phyloP scores from a whole-genome alignment of 176 grass and related monocot species.

The Zizania latifolia region DNA sequence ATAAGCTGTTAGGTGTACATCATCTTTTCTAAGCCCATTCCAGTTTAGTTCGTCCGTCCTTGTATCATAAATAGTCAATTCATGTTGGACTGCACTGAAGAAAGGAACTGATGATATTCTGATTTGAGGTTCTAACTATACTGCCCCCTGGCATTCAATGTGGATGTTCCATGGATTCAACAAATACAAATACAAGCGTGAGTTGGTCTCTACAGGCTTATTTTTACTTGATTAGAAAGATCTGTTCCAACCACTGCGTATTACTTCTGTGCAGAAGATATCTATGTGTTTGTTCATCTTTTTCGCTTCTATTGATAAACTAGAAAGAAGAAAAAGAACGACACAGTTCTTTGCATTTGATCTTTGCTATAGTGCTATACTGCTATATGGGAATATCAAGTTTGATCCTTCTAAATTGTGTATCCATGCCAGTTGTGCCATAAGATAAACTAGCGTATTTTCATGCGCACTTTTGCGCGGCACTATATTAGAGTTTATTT shows the following conservation, averaged over 20 bases:
- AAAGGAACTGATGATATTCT: neutral
- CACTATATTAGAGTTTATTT: no score
- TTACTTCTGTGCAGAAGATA: neutral
- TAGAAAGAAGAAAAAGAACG: neutral
- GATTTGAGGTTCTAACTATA: neutral
- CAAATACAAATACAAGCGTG: neutral
- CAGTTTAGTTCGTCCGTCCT: neutral
- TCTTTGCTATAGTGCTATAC: neutral
- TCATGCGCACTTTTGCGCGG: no score
- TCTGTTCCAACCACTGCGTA: neutral
- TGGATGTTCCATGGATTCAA: neutral
- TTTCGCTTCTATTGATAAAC: neutral
- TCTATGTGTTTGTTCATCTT: neutral
- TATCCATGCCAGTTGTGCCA: neutral
- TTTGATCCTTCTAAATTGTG: neutral
- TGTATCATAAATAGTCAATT: conserved; percentile 12
- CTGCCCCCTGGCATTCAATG: conserved; percentile 1
- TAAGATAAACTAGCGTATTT: no score
- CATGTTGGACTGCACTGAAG: neutral
- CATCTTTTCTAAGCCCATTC: conserved; percentile 9
- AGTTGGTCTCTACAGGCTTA: neutral
- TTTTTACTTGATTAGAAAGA: neutral
- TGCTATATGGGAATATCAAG: neutral
- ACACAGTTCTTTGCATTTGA: neutral
- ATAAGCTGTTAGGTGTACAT: neutral